Conservation (phyloP, 441 rosid genomes). For the Pelargonium exstipulatum region DNA sequence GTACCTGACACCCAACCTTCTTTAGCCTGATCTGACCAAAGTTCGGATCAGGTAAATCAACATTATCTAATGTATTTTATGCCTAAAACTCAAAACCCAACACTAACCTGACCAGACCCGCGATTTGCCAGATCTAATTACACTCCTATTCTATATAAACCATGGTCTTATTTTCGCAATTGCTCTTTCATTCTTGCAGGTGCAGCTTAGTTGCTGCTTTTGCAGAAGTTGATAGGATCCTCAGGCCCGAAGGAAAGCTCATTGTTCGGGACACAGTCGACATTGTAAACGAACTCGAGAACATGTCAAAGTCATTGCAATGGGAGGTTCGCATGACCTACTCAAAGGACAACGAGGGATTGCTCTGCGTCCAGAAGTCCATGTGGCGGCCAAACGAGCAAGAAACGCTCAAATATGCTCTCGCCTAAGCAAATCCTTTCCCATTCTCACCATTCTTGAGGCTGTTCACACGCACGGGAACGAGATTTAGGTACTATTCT, state of each 20-base stretch:
- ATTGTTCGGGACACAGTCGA: constrained; percentile 61
- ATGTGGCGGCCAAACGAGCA: constrained; percentile 59
- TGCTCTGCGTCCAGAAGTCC: constrained; percentile 70
- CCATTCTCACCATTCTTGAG: not conserved
- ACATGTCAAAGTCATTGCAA: constrained; percentile 48
- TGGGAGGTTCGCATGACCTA: constrained; percentile 81
- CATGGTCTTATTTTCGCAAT: not conserved
- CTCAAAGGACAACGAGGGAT: constrained; percentile 69
- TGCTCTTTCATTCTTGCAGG: constrained; percentile 27
- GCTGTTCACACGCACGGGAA: not conserved
- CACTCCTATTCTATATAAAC: not conserved
- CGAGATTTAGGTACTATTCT: not conserved
- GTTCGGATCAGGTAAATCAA: too few species aligned
- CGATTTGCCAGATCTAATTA: too few species aligned
- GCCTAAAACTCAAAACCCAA: too few species aligned
- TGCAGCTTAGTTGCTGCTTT: constrained; percentile 56
- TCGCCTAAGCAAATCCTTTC: not conserved
- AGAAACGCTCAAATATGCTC: not conserved
- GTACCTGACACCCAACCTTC: too few species aligned
- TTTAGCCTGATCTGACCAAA: too few species aligned
- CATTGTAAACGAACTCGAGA: constrained; percentile 56
- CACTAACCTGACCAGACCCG: too few species aligned
- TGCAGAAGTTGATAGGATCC: constrained; percentile 77
- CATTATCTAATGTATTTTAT: too few species aligned
- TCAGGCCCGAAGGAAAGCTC: constrained; percentile 80